These are phyloP conservation scores for Anisodus tanguticus DNA, from an alignment of 257 asterid species.

Conservation along the genomic window DNA sequence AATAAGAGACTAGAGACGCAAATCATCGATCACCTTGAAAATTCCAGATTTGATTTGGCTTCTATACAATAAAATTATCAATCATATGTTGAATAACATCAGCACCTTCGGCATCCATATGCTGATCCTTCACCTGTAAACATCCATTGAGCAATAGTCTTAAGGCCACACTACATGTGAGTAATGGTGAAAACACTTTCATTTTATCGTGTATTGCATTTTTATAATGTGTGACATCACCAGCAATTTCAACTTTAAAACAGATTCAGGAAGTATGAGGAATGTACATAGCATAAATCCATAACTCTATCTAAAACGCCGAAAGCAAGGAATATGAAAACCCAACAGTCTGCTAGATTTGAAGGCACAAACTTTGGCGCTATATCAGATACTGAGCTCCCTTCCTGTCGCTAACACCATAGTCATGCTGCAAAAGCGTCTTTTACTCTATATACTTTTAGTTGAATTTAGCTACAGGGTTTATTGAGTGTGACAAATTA, in stretches of 20 bases:
- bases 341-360: neutral
- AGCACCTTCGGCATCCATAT: constrained; percentile 80
- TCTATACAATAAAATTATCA: constrained; percentile 69
- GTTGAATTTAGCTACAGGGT: neutral
- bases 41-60: neutral
- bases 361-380: too few species aligned
- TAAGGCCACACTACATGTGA: neutral
- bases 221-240: too few species aligned
- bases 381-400: neutral
- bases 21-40: constrained; percentile 14
- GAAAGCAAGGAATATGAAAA: neutral
- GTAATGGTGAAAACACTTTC: neutral
- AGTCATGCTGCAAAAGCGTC: neutral
- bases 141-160: neutral
- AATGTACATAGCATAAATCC: neutral
- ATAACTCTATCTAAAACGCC: neutral
- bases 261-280: neutral
- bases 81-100: constrained; percentile 93
- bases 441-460: neutral
- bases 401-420: neutral
- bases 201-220: too few species aligned
- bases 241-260: neutral
- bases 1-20: neutral
- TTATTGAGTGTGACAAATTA: constrained; percentile 4
- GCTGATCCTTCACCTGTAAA: constrained; percentile 74